phyloP scores from a whole-genome alignment of 768 basidiomycete genomes.

The Sistotremastrum suecicum region DNA sequence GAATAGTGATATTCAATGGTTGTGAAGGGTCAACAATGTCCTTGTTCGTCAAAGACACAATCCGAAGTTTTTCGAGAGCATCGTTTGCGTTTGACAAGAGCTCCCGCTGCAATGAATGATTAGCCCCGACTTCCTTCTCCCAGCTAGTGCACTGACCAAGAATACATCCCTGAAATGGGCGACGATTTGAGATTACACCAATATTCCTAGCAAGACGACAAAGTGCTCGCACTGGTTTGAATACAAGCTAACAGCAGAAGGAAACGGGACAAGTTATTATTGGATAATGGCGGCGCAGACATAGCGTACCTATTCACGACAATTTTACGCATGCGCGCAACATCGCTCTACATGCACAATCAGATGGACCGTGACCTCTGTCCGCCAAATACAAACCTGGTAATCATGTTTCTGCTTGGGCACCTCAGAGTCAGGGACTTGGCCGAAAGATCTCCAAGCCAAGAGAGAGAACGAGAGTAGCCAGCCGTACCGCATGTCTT shows the following conservation, averaged over 20 bases:
- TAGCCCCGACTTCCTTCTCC: conserved; percentile 21
- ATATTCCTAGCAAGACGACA: not conserved
- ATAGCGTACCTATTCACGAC: conserved; percentile 68
- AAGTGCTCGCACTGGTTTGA: conserved; percentile 48
- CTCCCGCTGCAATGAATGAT: conserved; percentile 35
- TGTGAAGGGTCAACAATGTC: conserved; percentile 52
- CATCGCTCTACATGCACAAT: conserved; percentile 56
- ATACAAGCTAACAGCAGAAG: conserved; percentile 43
- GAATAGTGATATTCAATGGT: conserved; percentile 82
- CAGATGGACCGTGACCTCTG: not conserved
- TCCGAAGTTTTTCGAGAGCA: conserved; percentile 86
- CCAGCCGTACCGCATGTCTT: not conserved
- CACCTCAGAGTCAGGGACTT: conserved; percentile 25
- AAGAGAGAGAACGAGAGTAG: conserved; percentile 32
- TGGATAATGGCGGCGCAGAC: not conserved
- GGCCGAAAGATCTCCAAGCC: conserved; percentile 32
- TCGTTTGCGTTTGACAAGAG: conserved; percentile 92
- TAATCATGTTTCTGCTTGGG: conserved; percentile 53
- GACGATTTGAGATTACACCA: not conserved
- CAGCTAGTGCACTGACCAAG: conserved; percentile 20
- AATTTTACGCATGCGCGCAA: conserved; percentile 82
- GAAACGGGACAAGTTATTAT: conserved; percentile 5
- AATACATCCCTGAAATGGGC: conserved; percentile 50
- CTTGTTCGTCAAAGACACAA: conserved; percentile 71
- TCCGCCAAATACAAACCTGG: conserved; percentile 32